A percentile compares a stretch with the other conserved stretches of the same genome.
phyloP scores from a whole-genome alignment of 2,329 filamentous ascomycete species.

The Exophiala sp. region DNA sequence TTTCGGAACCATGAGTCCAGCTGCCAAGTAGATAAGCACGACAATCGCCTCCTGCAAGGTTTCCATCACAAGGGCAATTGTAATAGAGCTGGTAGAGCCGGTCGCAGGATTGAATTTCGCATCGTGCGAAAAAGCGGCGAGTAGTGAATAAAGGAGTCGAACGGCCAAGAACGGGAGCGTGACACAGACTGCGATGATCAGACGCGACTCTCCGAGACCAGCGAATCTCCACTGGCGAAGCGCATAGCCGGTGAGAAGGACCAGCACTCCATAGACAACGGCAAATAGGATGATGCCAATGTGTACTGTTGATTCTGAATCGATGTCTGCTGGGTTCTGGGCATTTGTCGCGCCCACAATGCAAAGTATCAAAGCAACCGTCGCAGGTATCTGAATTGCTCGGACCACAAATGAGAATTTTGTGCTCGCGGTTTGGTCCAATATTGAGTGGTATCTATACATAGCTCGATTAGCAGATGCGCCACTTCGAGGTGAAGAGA shows the following conservation, averaged over 20 bases:
- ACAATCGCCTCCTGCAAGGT: no score
- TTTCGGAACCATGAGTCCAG: no score
- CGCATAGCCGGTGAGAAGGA: constrained; percentile 27
- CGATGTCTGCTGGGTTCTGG: constrained; percentile 21
- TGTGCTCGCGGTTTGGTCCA: constrained; percentile 23
- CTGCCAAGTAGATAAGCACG: no score
- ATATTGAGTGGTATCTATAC: constrained; percentile 15
- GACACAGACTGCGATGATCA: constrained; percentile 31
- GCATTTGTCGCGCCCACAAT: constrained; percentile 29
- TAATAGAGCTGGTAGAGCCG: no score
- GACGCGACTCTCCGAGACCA: constrained; percentile 29
- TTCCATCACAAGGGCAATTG: no score
- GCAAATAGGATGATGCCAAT: constrained; percentile 30
- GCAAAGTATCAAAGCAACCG: constrained; percentile 31
- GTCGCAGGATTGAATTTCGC: constrained; percentile 27
- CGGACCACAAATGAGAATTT: constrained; percentile 28
- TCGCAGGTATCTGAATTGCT: constrained; percentile 29
- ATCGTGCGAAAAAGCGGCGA: constrained; percentile 30
- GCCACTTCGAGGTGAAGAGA: background rate
- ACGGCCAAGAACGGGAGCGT: constrained; percentile 33
- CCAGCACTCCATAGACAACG: constrained; percentile 26
- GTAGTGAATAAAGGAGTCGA: constrained; percentile 32
- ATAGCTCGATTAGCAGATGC: background rate
- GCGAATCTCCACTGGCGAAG: constrained; percentile 26
- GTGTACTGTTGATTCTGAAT: constrained; percentile 28